Percentiles rank a stretch among this genome's conserved stretches.
phyloP scores from a whole-genome alignment of 495 filamentous ascomycete species.

The Xylaria grammica region DNA sequence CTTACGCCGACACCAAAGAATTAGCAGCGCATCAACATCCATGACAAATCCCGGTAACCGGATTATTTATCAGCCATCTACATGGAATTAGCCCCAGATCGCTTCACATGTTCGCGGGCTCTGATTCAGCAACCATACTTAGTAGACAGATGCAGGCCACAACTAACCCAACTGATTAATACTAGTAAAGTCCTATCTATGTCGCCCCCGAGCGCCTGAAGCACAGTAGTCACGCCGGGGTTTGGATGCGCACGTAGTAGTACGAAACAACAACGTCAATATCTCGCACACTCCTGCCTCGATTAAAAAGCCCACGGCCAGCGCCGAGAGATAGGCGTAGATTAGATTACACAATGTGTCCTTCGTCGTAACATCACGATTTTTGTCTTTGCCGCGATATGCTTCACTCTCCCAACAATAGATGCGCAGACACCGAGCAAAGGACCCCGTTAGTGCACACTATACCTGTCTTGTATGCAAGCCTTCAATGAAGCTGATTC shows the following conservation, averaged over 20 bases:
- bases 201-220: neutral
- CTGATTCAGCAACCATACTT: conserved; percentile 15
- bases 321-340: neutral
- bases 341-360: neutral
- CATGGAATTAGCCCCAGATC: conserved; percentile 4
- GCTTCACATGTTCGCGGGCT: neutral
- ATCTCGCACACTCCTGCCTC: conserved; percentile 25
- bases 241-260: neutral
- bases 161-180: neutral
- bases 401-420: neutral
- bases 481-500: neutral
- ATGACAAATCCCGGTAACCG: conserved; percentile 20
- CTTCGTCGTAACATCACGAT: neutral
- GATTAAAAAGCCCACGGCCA: neutral
- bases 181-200: neutral
- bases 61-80: neutral
- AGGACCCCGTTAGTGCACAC: neutral
- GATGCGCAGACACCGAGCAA: neutral
- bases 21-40: conserved; percentile 3
- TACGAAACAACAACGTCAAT: conserved; percentile 9
- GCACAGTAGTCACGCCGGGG: neutral
- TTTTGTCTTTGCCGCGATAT: conserved; percentile 20
- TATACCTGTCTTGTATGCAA: neutral
- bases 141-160: no score
- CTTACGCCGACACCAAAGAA: neutral